Evolutionary conservation across 164 flowering plant genomes (phyloP), one percentile per base, ranked within the genome.

Genomic region (Chimonanthus praecox): DNA sequence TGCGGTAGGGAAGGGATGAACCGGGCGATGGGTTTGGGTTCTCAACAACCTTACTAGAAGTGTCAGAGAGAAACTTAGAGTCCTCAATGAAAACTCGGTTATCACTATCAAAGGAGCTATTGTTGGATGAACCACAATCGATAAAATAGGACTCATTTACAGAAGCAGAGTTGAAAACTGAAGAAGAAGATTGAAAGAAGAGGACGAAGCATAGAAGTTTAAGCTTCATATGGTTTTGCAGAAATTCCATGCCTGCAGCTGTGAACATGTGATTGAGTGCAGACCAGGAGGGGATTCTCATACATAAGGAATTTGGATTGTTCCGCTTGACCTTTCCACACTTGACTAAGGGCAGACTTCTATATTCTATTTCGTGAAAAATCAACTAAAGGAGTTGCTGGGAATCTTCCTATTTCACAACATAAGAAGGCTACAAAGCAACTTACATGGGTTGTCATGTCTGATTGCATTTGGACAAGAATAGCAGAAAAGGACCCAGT

Each of bases 91-190:
- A 72, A 33, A 47, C 58, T 7, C 74, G 54, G 58, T 16, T 18
- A 7, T 81, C 84, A 44, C 66, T 54, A 4, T 85, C 81, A 9
- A n/a, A 2, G 0, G 84, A 74, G 4, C 87, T 73, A 75, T 87
- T 77, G 16, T 69, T 58, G 62, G 78, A 7, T 43, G 97, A 89
- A 65, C 97, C 97, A 78, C 94, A 91, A 48, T 87, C 82, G 50
- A 91, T 78, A 43, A 66, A 13, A 16, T 66, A 54, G 15, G 60
- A 66, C 18, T 44, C 16, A 13, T 66, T n/a, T 45, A 13, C 3
- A 54, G 60, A n/a, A 11, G 60, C 33, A 33, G 33, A 33, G 20
- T 20, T 13, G n/a, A 66, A 44, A 66, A n/a, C n/a, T 45, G 68
- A 9, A 5, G 48, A 45, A 66, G 46, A 43, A 33, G 16, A 44